A percentile compares a stretch with the other conserved stretches of the same genome.
Evolutionary conservation across 495 filamentous ascomycete species (phyloP).

Genomic region (Aspergillus homomorphus): DNA sequence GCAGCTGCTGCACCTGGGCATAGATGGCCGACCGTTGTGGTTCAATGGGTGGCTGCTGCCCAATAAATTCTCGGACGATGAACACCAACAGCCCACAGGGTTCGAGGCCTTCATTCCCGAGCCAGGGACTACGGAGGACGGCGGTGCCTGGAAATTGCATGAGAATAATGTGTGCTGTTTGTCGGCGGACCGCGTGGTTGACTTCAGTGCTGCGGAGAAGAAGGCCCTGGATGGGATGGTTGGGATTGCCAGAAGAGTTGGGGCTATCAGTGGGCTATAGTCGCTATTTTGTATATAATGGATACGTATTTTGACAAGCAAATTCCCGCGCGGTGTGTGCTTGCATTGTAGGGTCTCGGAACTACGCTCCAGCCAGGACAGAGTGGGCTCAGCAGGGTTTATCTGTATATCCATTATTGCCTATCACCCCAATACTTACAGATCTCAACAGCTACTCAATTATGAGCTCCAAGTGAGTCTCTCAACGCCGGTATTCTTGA

Average conservation of each 20-base stretch:
- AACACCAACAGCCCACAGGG: slow-evolving; percentile 4
- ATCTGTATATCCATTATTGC: too few species aligned
- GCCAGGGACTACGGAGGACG: background rate
- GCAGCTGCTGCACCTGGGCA: slow-evolving; percentile 28
- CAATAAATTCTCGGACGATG: slow-evolving; percentile 20
- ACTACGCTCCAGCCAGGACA: too few species aligned
- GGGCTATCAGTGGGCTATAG: too few species aligned
- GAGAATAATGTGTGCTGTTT: slow-evolving; percentile 16
- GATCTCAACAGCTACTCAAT: too few species aligned
- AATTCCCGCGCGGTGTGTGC: too few species aligned
- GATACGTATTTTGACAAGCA: too few species aligned
- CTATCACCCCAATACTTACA: too few species aligned
- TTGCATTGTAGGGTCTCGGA: too few species aligned
- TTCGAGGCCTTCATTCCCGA: slow-evolving; percentile 20
- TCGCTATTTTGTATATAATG: too few species aligned
- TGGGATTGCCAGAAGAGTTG: background rate
- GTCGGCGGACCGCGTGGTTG: slow-evolving; percentile 4
- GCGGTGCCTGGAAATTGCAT: slow-evolving; percentile 12
- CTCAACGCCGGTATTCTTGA: too few species aligned
- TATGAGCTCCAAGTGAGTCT: too few species aligned
- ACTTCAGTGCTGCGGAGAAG: slow-evolving; percentile 6
- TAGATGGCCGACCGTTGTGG: slow-evolving; percentile 24
- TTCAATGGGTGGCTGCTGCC: slow-evolving; percentile 33
- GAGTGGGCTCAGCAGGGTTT: too few species aligned
- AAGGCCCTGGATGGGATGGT: slow-evolving; percentile 12